Conservation (phyloP, 768 basidiomycete genomes). For the Leccinum truebloodii region DNA sequence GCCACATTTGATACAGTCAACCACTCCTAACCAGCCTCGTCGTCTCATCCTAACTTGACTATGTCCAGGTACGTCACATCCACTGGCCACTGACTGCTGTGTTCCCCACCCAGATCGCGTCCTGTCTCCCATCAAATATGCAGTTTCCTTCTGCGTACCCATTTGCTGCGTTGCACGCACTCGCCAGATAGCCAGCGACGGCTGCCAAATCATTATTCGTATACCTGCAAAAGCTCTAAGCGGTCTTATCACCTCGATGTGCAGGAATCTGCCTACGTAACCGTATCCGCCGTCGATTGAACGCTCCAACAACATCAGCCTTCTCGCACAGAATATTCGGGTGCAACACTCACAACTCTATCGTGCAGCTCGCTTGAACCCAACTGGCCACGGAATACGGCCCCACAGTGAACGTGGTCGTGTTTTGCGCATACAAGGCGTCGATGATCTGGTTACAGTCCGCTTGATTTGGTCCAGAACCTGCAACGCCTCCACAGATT, state of each 20-base stretch:
- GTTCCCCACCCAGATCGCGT: constrained; percentile 5
- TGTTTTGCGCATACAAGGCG: not conserved
- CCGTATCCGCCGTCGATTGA: constrained; percentile 9
- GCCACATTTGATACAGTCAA: not conserved
- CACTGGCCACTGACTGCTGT: constrained; percentile 1
- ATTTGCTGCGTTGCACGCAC: not conserved
- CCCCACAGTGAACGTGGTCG: not conserved
- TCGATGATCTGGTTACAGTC: constrained; percentile 9
- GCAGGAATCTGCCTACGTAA: not conserved
- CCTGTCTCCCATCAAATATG: constrained; percentile 8
- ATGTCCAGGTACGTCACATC: not conserved
- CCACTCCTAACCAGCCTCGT: not conserved
- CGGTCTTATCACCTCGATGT: not conserved
- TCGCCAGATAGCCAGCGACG: not conserved
- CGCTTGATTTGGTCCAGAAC: constrained; percentile 7
- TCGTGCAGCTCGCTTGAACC: constrained; percentile 7
- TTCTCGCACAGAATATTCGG: not conserved
- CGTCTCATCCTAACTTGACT: not conserved
- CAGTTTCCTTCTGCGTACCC: constrained; percentile 5
- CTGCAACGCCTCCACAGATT: constrained; percentile 1
- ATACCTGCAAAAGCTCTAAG: constrained; percentile 9
- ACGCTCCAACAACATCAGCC: constrained; percentile 1
- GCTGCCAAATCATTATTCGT: not conserved
- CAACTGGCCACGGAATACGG: constrained; percentile 4
- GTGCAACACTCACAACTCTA: constrained; percentile 8